Evolutionary conservation across 2,329 filamentous ascomycete species (phyloP).

Genomic region (Colletotrichum sp.): DNA sequence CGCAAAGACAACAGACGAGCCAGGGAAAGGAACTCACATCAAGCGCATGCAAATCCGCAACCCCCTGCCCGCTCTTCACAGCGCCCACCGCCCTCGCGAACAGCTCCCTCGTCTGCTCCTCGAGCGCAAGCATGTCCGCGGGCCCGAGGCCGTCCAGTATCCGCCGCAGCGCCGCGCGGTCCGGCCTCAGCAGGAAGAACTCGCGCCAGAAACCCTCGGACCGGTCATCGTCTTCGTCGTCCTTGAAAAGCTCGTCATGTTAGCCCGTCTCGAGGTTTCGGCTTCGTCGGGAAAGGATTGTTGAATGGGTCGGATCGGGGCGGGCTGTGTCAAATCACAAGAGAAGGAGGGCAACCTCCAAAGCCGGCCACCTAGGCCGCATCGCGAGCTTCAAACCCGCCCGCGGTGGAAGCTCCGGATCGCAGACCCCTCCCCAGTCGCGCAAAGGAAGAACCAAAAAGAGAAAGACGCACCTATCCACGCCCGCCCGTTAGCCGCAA

Average conservation of each 20-base stretch:
- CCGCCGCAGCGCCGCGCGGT: conserved; percentile 69
- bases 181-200: conserved; percentile 89
- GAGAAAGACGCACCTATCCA: not conserved
- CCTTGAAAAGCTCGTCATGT: conserved; percentile 1
- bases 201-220: conserved; percentile 95
- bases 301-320: not conserved
- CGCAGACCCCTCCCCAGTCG: not conserved
- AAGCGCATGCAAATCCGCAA: conserved; percentile 78
- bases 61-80: conserved; percentile 65
- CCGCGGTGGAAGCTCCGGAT: not conserved
- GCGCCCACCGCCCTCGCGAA: conserved; percentile 76
- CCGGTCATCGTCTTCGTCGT: conserved; percentile 72
- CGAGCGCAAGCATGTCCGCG: conserved; percentile 77
- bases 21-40: too few species aligned
- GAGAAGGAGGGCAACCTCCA: not conserved
- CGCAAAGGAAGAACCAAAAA: not conserved
- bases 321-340: not conserved
- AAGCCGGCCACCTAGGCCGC: not conserved
- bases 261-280: not conserved
- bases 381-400: not conserved
- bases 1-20: too few species aligned
- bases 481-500: not conserved
- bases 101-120: conserved; percentile 79
- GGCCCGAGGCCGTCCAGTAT: conserved; percentile 75
- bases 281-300: not conserved